These are phyloP conservation scores for Mycena alexandri DNA, from an alignment of 768 basidiomycete species.

Conservation along the genomic window DNA sequence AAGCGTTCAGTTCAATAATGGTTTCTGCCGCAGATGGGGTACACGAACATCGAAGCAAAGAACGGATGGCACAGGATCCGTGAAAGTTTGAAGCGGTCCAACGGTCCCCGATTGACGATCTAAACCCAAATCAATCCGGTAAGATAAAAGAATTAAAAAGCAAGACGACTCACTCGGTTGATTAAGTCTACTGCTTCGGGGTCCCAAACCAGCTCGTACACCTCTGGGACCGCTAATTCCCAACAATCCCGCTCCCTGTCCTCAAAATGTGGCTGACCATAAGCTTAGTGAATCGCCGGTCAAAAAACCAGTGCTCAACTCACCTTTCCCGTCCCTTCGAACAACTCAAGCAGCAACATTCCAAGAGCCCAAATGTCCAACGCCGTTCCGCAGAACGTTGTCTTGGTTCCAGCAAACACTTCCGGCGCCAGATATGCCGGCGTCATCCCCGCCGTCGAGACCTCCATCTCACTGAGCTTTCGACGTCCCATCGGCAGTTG, in stretches of 20 bases:
- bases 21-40: neutral
- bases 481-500: neutral
- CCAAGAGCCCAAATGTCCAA: slow-evolving; percentile 34
- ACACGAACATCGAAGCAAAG: neutral
- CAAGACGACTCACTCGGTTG: neutral
- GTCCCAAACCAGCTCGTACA: neutral
- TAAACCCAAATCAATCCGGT: neutral
- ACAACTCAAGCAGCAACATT: slow-evolving; percentile 31
- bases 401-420: neutral
- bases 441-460: neutral
- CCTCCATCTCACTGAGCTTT: neutral
- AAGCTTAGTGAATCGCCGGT: no score
- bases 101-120: slow-evolving; percentile 2
- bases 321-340: slow-evolving; percentile 24
- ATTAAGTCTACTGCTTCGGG: slow-evolving; percentile 5
- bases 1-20: neutral
- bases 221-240: neutral
- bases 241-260: neutral
- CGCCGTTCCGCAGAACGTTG: neutral
- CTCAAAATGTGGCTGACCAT: slow-evolving; percentile 2
- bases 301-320: neutral
- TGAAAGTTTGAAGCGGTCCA: neutral
- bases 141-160: neutral
- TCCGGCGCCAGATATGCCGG: slow-evolving; percentile 11
- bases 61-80: neutral